These are phyloP conservation scores for Pulveroboletus frians DNA, from an alignment of 768 basidiomycete species.

Conservation along the genomic window DNA sequence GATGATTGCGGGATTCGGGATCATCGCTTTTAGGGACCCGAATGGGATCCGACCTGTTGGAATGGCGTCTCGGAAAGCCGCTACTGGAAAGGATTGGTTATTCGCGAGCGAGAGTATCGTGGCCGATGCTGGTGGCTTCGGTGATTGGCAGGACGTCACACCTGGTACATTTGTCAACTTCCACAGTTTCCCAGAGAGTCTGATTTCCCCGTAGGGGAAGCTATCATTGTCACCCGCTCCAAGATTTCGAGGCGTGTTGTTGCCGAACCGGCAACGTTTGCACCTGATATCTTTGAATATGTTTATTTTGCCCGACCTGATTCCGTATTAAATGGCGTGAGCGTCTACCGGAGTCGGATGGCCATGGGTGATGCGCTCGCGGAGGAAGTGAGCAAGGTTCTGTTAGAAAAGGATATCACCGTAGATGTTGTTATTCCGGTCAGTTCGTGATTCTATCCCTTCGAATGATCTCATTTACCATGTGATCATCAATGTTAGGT, in stretches of 20 bases:
- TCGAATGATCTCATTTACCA: not conserved
- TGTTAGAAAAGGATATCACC: slow-evolving; percentile 59
- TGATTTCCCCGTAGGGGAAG: slow-evolving; percentile 61
- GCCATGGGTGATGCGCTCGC: slow-evolving; percentile 98
- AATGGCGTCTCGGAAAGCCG: slow-evolving; percentile 62
- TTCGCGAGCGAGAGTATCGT: slow-evolving; percentile 96
- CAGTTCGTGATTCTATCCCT: slow-evolving; percentile 8
- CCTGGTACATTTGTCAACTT: slow-evolving; percentile 53
- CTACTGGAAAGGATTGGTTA: slow-evolving; percentile 73
- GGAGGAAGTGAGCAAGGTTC: slow-evolving; percentile 72
- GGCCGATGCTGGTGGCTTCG: slow-evolving; percentile 88
- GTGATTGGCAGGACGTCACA: slow-evolving; percentile 89
- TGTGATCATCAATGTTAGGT: slow-evolving; percentile 44
- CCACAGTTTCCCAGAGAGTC: not conserved
- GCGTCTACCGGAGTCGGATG: slow-evolving; percentile 97
- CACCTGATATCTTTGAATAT: slow-evolving; percentile 98
- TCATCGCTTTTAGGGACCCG: slow-evolving; percentile 96
- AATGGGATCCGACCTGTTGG: slow-evolving; percentile 96
- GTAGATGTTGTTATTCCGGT: slow-evolving; percentile 98
- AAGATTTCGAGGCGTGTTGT: slow-evolving; percentile 73
- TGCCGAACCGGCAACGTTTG: slow-evolving; percentile 65
- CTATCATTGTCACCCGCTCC: slow-evolving; percentile 87
- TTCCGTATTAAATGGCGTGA: slow-evolving; percentile 94
- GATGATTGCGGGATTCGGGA: slow-evolving; percentile 99
- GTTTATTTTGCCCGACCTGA: slow-evolving; percentile 99